phyloP scores from a whole-genome alignment of 768 basidiomycete genomes.

The Amanita molliuscula region DNA sequence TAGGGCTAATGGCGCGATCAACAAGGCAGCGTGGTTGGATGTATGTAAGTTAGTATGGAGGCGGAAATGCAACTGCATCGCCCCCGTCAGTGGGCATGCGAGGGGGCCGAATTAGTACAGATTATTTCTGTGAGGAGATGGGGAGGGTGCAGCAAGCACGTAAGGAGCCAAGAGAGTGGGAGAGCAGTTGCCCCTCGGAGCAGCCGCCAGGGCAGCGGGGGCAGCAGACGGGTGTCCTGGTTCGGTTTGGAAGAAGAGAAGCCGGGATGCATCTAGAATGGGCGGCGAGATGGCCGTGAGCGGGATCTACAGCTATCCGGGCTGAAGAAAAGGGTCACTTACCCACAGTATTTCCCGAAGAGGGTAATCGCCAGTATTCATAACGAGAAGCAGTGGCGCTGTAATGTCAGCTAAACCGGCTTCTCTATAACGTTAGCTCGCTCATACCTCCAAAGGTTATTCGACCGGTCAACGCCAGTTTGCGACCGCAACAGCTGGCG shows the following conservation, averaged over 20 bases:
- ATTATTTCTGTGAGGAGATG: constrained; percentile 1
- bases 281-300: neutral
- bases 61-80: neutral
- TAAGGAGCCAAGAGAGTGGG: constrained; percentile 4
- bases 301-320: neutral
- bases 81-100: neutral
- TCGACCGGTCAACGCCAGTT: constrained; percentile 27
- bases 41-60: neutral
- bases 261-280: neutral
- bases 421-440: constrained; percentile 31
- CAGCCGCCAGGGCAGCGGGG: neutral
- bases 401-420: constrained; percentile 28
- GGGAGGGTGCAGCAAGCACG: neutral
- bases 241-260: neutral
- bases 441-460: constrained; percentile 28
- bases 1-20: neutral
- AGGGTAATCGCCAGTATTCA: constrained; percentile 18
- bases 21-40: neutral
- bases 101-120: neutral
- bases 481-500: constrained; percentile 17
- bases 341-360: constrained; percentile 8
- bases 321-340: neutral
- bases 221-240: neutral
- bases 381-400: constrained; percentile 32
- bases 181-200: constrained; percentile 1